Evolutionary conservation across 805 yeast genomes (phyloP).

Genomic region (Yarrowia phangngaensis): DNA sequence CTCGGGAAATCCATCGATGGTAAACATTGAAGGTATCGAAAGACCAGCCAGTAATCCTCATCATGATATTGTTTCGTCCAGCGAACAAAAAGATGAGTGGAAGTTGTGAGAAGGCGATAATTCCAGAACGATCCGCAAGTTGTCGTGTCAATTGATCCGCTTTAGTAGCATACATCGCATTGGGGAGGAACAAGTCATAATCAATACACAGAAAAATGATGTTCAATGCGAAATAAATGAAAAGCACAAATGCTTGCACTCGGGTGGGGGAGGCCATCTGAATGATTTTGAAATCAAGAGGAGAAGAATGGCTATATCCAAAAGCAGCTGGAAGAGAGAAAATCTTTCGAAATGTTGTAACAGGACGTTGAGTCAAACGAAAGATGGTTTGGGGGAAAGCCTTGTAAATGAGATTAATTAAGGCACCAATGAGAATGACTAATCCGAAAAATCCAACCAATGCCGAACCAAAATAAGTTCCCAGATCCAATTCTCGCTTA

Average conservation of each 20-base stretch:
- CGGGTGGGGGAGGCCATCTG: slow-evolving; percentile 42
- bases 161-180: slow-evolving; percentile 33
- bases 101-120: slow-evolving; percentile 33
- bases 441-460: slow-evolving; percentile 38
- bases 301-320: slow-evolving; percentile 36
- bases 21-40: slow-evolving; percentile 57
- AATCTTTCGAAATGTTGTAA: slow-evolving; percentile 32
- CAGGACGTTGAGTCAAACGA: slow-evolving; percentile 16
- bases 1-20: slow-evolving; percentile 46
- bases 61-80: slow-evolving; percentile 66
- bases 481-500: slow-evolving; percentile 20
- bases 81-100: slow-evolving; percentile 46
- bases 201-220: slow-evolving; percentile 39
- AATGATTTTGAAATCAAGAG: slow-evolving; percentile 31
- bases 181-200: slow-evolving; percentile 40
- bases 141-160: slow-evolving; percentile 35
- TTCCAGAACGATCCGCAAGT: slow-evolving; percentile 33
- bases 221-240: slow-evolving; percentile 36
- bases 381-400: slow-evolving; percentile 27
- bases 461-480: slow-evolving; percentile 32
- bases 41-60: slow-evolving; percentile 57
- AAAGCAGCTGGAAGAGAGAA: slow-evolving; percentile 39
- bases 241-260: slow-evolving; percentile 42
- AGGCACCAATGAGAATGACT: slow-evolving; percentile 32
- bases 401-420: slow-evolving; percentile 30